Conservation (phyloP, 257 asterid species). For the Forsythia suspensa region DNA sequence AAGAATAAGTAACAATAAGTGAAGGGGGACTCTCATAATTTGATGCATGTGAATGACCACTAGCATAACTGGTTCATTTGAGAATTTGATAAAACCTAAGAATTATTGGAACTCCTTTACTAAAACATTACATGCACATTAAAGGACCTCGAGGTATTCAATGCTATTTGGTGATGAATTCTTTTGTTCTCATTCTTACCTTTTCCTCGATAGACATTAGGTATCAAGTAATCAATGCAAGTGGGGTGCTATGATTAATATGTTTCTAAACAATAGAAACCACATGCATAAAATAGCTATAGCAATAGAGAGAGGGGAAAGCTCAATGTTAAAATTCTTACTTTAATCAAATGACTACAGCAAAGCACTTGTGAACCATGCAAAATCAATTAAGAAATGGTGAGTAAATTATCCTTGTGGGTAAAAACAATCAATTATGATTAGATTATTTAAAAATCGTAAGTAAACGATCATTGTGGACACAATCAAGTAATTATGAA, state of each 20-base stretch:
- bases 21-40: too few relatives aligned
- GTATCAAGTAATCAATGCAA: neutral
- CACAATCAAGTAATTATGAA: too few relatives aligned
- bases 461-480: too few relatives aligned
- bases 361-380: neutral
- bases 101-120: neutral
- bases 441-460: too few relatives aligned
- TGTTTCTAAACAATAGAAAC: slow-evolving; percentile 1
- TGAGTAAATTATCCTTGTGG: too few relatives aligned
- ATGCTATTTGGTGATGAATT: neutral
- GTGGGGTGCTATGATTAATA: neutral
- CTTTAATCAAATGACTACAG: too few relatives aligned
- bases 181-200: neutral
- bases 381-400: neutral
- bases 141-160: neutral
- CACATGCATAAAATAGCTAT: slow-evolving; percentile 6
- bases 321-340: too few relatives aligned
- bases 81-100: neutral
- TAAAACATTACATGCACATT: neutral
- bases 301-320: neutral
- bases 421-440: too few relatives aligned
- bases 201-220: neutral
- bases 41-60: too few relatives aligned
- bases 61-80: neutral
- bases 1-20: too few relatives aligned